A percentile compares a stretch with the other conserved stretches of the same genome.
phyloP scores from a whole-genome alignment of 108 stramenopile species.

The Epipyxis sp. region DNA sequence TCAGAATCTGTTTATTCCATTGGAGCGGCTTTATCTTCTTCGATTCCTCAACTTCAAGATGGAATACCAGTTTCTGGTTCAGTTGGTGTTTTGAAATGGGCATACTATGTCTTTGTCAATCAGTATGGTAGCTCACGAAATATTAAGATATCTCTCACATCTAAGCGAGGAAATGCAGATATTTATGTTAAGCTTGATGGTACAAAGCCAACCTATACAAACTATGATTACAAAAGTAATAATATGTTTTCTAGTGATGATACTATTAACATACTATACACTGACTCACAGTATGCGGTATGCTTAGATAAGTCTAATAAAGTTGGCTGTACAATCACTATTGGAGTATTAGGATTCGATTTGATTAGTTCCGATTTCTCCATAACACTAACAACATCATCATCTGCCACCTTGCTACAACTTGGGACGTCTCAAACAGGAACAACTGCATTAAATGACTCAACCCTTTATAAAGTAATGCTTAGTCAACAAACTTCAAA shows the following conservation, averaged over 20 bases:
- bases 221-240: neutral
- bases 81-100: neutral
- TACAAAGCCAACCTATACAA: neutral
- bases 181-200: constrained; percentile 26
- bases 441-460: neutral
- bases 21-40: neutral
- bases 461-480: neutral
- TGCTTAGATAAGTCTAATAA: too few species aligned
- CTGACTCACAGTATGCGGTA: neutral
- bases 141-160: neutral
- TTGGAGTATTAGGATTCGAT: neutral
- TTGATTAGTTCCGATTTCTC: neutral
- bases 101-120: neutral
- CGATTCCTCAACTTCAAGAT: neutral
- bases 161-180: neutral
- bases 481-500: neutral
- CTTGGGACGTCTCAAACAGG: neutral
- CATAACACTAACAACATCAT: neutral
- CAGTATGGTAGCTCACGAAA: neutral
- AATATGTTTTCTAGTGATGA: neutral
- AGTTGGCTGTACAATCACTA: too few species aligned
- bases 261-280: neutral
- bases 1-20: neutral
- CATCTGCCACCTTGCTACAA: neutral
- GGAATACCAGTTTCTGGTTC: neutral